phyloP scores from a whole-genome alignment of 805 yeast species.

The Brettanomyces bruxellensis region DNA sequence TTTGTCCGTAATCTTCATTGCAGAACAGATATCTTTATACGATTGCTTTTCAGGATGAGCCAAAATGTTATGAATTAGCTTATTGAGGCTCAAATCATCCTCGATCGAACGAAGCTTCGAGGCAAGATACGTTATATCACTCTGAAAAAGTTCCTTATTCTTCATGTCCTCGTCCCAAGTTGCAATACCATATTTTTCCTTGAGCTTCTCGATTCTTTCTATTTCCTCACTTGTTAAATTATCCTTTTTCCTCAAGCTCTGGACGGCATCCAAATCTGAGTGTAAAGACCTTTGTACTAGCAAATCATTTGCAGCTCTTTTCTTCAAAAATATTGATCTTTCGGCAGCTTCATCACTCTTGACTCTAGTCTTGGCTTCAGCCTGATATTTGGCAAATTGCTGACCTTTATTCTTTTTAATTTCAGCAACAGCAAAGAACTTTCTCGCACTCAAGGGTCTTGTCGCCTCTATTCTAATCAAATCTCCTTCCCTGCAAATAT shows the following conservation, averaged over 20 bases:
- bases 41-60: constrained; percentile 25
- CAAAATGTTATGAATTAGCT: constrained; percentile 11
- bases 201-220: constrained; percentile 28
- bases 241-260: constrained; percentile 10
- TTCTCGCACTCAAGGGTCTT: constrained; percentile 74
- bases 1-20: constrained; percentile 30
- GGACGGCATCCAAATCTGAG: constrained; percentile 20
- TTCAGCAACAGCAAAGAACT: constrained; percentile 87
- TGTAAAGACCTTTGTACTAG: constrained; percentile 18
- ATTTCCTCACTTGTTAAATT: constrained; percentile 23
- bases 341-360: constrained; percentile 54
- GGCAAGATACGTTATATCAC: constrained; percentile 17
- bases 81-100: constrained; percentile 12
- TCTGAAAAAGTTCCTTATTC: constrained; percentile 23
- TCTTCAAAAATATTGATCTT: constrained; percentile 43
- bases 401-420: constrained; percentile 85
- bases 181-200: constrained; percentile 21
- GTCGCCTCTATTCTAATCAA: constrained; percentile 86
- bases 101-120: constrained; percentile 14
- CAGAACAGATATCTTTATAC: constrained; percentile 27
- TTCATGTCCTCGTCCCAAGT: constrained; percentile 15
- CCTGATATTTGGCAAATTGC: constrained; percentile 74
- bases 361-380: constrained; percentile 61
- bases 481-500: constrained; percentile 90
- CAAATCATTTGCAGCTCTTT: constrained; percentile 28